Evolutionary conservation across 441 rosid genomes (phyloP).

Genomic region (Corymbia calophylla): DNA sequence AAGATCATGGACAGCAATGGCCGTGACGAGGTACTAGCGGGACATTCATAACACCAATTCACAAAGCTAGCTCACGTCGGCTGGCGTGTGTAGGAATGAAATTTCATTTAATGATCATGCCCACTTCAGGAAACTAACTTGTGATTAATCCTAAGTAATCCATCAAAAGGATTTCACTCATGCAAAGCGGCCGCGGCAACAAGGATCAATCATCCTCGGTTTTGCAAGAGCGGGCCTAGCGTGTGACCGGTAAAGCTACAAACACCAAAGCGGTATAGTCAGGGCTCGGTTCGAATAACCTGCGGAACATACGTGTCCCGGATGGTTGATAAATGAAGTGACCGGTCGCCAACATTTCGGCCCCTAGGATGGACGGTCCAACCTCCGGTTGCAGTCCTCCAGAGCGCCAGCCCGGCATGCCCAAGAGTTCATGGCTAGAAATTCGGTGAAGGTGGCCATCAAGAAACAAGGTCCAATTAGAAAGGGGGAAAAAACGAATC

Average conservation of each 20-base stretch:
- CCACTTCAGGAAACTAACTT: neutral
- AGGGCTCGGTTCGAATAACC: too few relatives aligned
- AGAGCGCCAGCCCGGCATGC: too few relatives aligned
- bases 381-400: too few relatives aligned
- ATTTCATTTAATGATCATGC: neutral
- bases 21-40: neutral
- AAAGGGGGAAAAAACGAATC: too few relatives aligned
- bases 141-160: neutral
- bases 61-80: neutral
- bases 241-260: neutral
- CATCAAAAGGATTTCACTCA: neutral
- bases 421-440: too few relatives aligned
- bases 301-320: too few relatives aligned
- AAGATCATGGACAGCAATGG: neutral
- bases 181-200: neutral
- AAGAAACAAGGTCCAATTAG: too few relatives aligned
- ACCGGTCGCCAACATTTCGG: too few relatives aligned
- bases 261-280: too few relatives aligned
- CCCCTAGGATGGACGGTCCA: too few relatives aligned
- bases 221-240: neutral
- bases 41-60: neutral
- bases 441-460: too few relatives aligned
- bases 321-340: too few relatives aligned
- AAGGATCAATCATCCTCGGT: neutral
- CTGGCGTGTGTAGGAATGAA: neutral